Base-by-base conservation (phyloP, 148 eudicot genomes). In the Cornus florida region DNA sequence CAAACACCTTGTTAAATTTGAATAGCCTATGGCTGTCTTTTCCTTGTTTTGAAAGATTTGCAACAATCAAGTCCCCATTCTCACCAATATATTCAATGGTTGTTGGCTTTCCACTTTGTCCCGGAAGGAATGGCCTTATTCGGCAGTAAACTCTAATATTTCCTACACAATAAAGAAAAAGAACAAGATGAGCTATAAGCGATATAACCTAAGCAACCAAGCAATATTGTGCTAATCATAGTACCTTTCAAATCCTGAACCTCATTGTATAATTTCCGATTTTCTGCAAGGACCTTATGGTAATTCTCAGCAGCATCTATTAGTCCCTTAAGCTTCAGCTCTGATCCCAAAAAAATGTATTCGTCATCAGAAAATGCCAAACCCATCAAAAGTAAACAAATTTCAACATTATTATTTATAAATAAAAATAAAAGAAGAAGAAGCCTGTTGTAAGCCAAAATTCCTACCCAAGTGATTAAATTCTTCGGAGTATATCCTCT, bases 221-320 rank as follows among this genome's bases (percentile, higher is more conserved):
- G 32, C 67, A 33, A 48, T 38, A n/a, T 24, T 60, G 68, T 75
- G 67, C 56, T 7, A 56, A 76, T 17, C 69, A 66, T 28, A 59
- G 73, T 82, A 96, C 99, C 99, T 91, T 96, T 96, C 87, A 96
- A 83, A 87, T 96, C 99, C 78, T 96, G 99, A 74, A 96, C 98
- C 82, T 96, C 94, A 75, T 96, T 96, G 84, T 93, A 94, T 83
- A 96, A 80, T 77, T 89, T 96, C 76, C 97, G 74, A 78, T 96
- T 96, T 82, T 96, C 99, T 73, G 85, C 85, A 73, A 93, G 92
- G 74, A 93, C 97, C n/a, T 77, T 79, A 50, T 96, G 98, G 79
- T 96, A 96, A 81, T 86, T 92, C 75, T 89, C 89, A 10, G 98
- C 98, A 77, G 93, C 97, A 77, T 91, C 93, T 56, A 92, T 86